Evolutionary conservation across 2,329 filamentous ascomycete genomes (phyloP), one percentile per base, ranked within the genome.

Genomic region (Trichoderma polysporum): DNA sequence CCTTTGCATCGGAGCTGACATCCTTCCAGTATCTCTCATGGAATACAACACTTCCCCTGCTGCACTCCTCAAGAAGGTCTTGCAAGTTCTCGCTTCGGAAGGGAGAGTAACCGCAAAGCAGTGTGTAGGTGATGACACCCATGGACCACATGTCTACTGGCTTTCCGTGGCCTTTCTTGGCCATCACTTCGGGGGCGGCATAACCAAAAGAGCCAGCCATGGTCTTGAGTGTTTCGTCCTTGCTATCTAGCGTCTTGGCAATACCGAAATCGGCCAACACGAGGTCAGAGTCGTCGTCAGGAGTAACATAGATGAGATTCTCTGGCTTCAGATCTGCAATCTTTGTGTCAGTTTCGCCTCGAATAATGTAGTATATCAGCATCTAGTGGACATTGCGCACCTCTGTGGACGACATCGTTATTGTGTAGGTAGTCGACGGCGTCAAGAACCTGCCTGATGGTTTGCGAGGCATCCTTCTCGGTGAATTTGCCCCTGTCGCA

Each of bases 121-220:
- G 85, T 17, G 95, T 99, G 81, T 99, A 99, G 49, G 95, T 98
- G 75, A 99, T 99, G 75, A 99, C 95, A 69, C 95, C 95, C 80
- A 99, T 86, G 3, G 95, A 98, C 95, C 95, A 99, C 92, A 99
- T 97, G 77, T 99, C 95, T 37, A 98, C 95, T 4, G 95, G 93
- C 80, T 98, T 99, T 77, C 95, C 95, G 78, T 99, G 96, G 22
- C 95, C 95, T 76, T 92, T 90, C 84, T 97, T 97, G 71, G 97
- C 85, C 95, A 99, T 99, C 68, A 99, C 94, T 79, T 99, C 95
- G 9, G 95, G 95, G 1, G 95, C 95, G 22, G 95, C 95, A 75
- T 99, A 99, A 64, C 95, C 95, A 76, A 99, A 98, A 0, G 95
- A 98, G 50, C 95, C 95, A 50, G 95, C 95, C 95, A 99, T 99